Base-by-base conservation (phyloP, 345 rosid species). In the Laguncularia racemosa region DNA sequence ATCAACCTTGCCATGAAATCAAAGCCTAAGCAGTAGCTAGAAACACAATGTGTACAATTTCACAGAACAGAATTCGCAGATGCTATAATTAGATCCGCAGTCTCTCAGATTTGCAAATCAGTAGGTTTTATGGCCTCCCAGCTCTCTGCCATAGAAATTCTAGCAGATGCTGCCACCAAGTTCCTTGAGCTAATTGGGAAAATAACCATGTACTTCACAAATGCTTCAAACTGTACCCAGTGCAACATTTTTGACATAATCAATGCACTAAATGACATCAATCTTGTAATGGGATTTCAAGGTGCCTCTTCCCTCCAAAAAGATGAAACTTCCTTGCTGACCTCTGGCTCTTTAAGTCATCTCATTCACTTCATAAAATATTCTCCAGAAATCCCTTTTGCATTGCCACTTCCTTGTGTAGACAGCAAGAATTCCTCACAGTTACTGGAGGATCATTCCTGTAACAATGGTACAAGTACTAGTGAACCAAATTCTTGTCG, bases 81-180 rank as follows among this genome's bases (percentile, higher is more conserved):
- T 70, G 20, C 69, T 11, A 20, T 81, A 46, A 75, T 74, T 43
- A 71, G 50, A 78, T 61, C 70, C 46, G 86, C 86, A 38, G 74
- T 86, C 47, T 61, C 83, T 16, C 95, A 84, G 72, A 75, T 80
- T 21, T 86, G 90, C 75, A 69, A 43, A 58, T 81, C 84, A 0
- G 50, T 68, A 1, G 95, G 88, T 2, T 84, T 71, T 71, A 76
- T 20, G 56, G 47, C 75, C 44, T 50, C 77, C 33, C 75, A 76
- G 6, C 57, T 56, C 46, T 73, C 78, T 8, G 78, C 88, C 14
- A 66, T 86, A 28, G 62, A 81, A 55, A 53, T 75, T 52, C 76
- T 86, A 10, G 74, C 88, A 51, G 69, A 53, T 54, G 51, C 70
- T 21, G 69, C 88, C 44, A 50, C 71, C 50, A 71, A 73, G 43